These are phyloP conservation scores for Rhypophila decipiens DNA, from an alignment of 495 filamentous ascomycete genomes.

Conservation along the genomic window DNA sequence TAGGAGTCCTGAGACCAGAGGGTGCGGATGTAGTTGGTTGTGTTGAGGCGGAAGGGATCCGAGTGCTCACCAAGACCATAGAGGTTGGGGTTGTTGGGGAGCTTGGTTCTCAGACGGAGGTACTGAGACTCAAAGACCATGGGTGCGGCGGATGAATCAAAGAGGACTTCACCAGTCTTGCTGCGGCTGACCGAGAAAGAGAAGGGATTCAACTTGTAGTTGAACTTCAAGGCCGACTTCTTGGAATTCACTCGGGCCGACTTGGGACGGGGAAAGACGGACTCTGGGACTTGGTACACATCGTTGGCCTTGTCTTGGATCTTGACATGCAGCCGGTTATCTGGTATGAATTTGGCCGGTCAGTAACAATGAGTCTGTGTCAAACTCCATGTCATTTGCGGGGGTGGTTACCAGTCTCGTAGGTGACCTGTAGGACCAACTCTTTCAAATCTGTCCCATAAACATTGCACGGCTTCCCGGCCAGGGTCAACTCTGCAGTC, in stretches of 20 bases:
- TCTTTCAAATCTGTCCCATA: constrained; percentile 64
- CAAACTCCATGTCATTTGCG: neutral
- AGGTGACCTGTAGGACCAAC: constrained; percentile 64
- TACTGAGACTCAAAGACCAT: constrained; percentile 80
- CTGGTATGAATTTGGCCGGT: constrained; percentile 37
- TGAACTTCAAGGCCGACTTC: constrained; percentile 55
- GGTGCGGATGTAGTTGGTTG: constrained; percentile 69
- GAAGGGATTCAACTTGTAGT: constrained; percentile 63
- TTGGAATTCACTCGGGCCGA: constrained; percentile 13
- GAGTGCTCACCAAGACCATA: constrained; percentile 79
- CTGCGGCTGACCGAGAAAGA: constrained; percentile 64
- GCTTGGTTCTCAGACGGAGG: constrained; percentile 60
- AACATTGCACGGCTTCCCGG: constrained; percentile 61
- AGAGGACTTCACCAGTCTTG: constrained; percentile 63
- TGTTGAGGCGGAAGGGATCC: constrained; percentile 65
- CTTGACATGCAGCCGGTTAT: constrained; percentile 72
- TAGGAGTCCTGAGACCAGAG: constrained; percentile 76
- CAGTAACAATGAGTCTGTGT: no score
- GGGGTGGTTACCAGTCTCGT: constrained; percentile 60
- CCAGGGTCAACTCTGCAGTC: constrained; percentile 60
- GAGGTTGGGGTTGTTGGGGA: constrained; percentile 63
- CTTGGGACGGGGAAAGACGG: constrained; percentile 59
- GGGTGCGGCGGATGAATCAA: constrained; percentile 63
- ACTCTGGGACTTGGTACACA: constrained; percentile 73
- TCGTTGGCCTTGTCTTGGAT: constrained; percentile 70